Base-by-base conservation (phyloP, 2,329 filamentous ascomycete genomes). In the Calcarisporium arbuscula region DNA sequence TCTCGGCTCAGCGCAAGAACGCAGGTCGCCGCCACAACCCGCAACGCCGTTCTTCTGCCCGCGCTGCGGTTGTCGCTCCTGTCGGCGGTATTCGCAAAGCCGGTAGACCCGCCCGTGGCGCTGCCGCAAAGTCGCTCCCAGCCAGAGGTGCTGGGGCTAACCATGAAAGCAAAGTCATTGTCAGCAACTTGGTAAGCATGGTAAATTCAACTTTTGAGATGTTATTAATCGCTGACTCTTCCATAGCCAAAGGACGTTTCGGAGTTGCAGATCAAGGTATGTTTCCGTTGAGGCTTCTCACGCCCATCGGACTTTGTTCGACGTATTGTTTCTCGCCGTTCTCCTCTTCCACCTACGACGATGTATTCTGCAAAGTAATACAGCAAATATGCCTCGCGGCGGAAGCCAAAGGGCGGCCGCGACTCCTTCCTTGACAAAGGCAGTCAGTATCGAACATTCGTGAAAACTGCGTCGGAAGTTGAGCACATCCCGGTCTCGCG, bases 211-310 rank as follows among this genome's bases (percentile, higher is more conserved):
- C n/a, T n/a, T n/a, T n/a, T n/a, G n/a, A n/a, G n/a, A n/a, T n/a
- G n/a, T n/a, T n/a, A n/a, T n/a, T 21, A 15, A 29, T 42, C 29
- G 31, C 74, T 83, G 68, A 84, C 63, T 19, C 32, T 18, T 8
- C 14, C 36, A 21, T 50, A 96, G 87, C 92, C 92, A 62, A 81
- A 82, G 72, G 92, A 98, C 80, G 88, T 98, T 65, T 86, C 80
- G 68, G 90, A 96, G 77, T 72, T 70, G 70, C 86, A 94, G 81
- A 94, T 98, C 72, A 96, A 98, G 92, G 92, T 98, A 98, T 94
- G 92, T 98, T 88, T 84, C 88, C 80, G 73, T 77, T 83, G 72
- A 82, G 81, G 80, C 77, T 67, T 57, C 64, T 67, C 60, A 64
- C 57, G 65, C 71, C 78, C 70, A 74, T 73, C 61, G 77, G 79